Percentiles rank a stretch among this genome's conserved stretches.
Evolutionary conservation across 2,329 filamentous ascomycete species (phyloP).

Genomic region (Daldinia sp.): DNA sequence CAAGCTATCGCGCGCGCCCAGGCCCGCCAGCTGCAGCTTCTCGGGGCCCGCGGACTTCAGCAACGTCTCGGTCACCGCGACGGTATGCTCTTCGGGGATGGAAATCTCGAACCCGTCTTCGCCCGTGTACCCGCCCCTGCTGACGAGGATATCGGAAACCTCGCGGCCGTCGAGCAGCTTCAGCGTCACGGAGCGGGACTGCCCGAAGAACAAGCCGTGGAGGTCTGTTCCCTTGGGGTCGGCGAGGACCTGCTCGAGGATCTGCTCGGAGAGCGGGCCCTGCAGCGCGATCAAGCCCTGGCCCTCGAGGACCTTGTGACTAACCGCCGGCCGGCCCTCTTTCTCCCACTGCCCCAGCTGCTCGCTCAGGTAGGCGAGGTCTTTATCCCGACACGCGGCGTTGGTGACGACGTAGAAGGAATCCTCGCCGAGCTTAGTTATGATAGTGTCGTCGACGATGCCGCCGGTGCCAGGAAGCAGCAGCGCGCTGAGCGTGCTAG

Average conservation of each 20-base stretch:
- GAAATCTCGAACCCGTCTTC: conserved; percentile 99
- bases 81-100: conserved; percentile 75
- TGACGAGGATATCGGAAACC: conserved; percentile 74
- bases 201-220: conserved; percentile 83
- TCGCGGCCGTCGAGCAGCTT: conserved; percentile 66
- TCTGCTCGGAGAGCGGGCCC: conserved; percentile 79
- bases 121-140: conserved; percentile 93
- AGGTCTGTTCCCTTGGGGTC: conserved; percentile 67
- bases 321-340: conserved; percentile 63
- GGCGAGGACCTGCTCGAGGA: conserved; percentile 74
- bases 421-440: conserved; percentile 81
- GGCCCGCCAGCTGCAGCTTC: conserved; percentile 81
- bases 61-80: conserved; percentile 75
- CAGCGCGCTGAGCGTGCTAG: conserved; percentile 86
- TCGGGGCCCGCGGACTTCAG: conserved; percentile 72
- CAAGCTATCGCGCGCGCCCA: conserved; percentile 91
- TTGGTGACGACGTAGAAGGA: conserved; percentile 96
- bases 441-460: conserved; percentile 94
- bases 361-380: conserved; percentile 78
- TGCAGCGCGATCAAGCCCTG: conserved; percentile 90
- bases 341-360: conserved; percentile 73
- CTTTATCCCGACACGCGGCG: conserved; percentile 90
- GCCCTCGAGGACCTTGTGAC: conserved; percentile 77
- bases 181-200: conserved; percentile 74
- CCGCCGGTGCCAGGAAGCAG: conserved; percentile 84